Conservation (phyloP, 2,329 filamentous ascomycete genomes). For the Pseudocercospora musae region DNA sequence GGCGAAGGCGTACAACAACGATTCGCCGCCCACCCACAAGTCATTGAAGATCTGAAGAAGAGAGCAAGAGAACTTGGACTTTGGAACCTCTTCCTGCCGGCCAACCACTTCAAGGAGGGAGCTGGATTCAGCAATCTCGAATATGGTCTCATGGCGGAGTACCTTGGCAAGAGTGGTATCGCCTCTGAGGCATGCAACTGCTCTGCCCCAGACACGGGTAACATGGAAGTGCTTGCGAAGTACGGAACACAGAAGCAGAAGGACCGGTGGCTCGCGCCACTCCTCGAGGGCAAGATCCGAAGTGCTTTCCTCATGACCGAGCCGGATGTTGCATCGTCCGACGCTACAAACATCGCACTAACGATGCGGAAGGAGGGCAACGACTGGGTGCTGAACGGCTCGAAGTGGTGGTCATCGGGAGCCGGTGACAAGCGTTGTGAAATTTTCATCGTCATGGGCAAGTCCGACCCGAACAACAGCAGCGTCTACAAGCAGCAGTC, state of each 20-base stretch:
- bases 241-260: conserved; percentile 51
- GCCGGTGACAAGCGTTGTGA: conserved; percentile 88
- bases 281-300: conserved; percentile 48
- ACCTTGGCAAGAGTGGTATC: conserved; percentile 77
- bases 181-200: conserved; percentile 86
- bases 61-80: conserved; percentile 79
- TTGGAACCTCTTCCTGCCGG: conserved; percentile 98
- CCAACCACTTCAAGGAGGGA: conserved; percentile 90
- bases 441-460: conserved; percentile 96
- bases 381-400: conserved; percentile 89
- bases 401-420: conserved; percentile 99
- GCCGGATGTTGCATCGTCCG: conserved; percentile 49
- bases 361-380: conserved; percentile 78
- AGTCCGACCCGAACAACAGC: conserved; percentile 71
- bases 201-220: conserved; percentile 49
- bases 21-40: conserved; percentile 74
- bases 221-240: conserved; percentile 53
- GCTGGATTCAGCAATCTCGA: conserved; percentile 93
- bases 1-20: conserved; percentile 65
- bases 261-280: conserved; percentile 48
- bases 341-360: conserved; percentile 55
- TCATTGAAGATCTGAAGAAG: conserved; percentile 86
- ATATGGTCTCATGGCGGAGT: conserved; percentile 96
- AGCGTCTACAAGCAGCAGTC: conserved; percentile 89
- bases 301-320: conserved; percentile 47